Conservation (phyloP, 1,284 basidiomycete species). For the Austroboletus niveus region DNA sequence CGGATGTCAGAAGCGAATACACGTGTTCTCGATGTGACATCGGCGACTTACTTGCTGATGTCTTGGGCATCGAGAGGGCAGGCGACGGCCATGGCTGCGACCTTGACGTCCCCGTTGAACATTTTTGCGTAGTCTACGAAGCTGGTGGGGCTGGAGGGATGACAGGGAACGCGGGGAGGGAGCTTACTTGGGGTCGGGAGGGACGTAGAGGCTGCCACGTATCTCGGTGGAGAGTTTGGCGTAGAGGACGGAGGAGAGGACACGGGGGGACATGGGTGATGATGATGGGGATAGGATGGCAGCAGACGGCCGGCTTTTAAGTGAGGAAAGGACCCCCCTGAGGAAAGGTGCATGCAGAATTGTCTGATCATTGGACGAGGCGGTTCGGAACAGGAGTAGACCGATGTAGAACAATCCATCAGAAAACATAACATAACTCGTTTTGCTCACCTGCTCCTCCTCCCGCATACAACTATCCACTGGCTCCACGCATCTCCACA, state of each 20-base stretch:
- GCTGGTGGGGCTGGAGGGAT: slow-evolving; percentile 35
- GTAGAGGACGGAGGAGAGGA: slow-evolving; percentile 14
- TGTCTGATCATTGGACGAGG: no score
- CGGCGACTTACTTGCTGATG: slow-evolving; percentile 60
- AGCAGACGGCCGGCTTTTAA: slow-evolving; percentile 17
- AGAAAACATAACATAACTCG: no score
- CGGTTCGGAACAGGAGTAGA: no score
- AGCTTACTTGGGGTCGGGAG: slow-evolving; percentile 43
- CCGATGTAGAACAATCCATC: no score
- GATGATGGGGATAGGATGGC: slow-evolving; percentile 18
- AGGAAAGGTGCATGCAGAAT: no score
- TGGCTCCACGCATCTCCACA: no score
- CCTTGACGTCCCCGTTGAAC: slow-evolving; percentile 77
- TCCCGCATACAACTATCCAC: no score
- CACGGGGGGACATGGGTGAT: neutral
- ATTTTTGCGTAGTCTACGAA: slow-evolving; percentile 62
- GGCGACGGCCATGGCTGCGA: slow-evolving; percentile 55
- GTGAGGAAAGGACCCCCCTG: neutral
- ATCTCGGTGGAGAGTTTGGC: slow-evolving; percentile 44
- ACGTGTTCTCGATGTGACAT: slow-evolving; percentile 7
- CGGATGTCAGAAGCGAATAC: slow-evolving; percentile 10
- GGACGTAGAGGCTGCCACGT: slow-evolving; percentile 47
- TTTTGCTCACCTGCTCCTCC: no score
- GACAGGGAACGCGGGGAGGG: neutral
- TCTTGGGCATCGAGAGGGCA: slow-evolving; percentile 73